These are phyloP conservation scores for Epichloe typhina DNA, from an alignment of 2,329 filamentous ascomycete species.

Conservation along the genomic window DNA sequence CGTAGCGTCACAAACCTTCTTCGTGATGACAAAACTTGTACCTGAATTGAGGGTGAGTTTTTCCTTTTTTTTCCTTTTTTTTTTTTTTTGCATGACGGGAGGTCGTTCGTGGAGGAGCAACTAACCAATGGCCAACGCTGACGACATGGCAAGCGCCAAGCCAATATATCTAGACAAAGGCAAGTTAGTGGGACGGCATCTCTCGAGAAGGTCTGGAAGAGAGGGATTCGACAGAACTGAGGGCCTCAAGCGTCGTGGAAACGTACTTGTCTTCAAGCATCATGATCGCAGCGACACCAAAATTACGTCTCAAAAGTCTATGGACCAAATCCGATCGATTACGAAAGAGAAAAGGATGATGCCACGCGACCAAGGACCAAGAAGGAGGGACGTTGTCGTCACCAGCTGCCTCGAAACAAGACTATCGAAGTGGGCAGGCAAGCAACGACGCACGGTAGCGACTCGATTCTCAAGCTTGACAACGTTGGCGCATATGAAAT, in stretches of 20 bases:
- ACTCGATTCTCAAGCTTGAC: background rate
- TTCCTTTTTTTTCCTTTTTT: constrained; percentile 4
- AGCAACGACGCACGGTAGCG: background rate
- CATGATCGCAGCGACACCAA: constrained; percentile 4
- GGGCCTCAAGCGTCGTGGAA: background rate
- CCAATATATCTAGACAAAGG: constrained; percentile 53
- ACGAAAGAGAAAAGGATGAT: background rate
- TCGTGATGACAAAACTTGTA: constrained; percentile 97
- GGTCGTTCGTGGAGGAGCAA: constrained; percentile 2
- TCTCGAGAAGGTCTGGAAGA: too few species aligned
- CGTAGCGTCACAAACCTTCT: constrained; percentile 52
- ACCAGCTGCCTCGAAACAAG: background rate
- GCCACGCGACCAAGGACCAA: background rate
- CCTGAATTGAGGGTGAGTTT: constrained; percentile 35
- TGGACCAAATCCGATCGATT: background rate
- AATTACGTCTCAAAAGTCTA: background rate
- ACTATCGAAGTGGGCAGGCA: background rate
- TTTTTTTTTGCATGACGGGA: background rate
- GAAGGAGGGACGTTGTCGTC: background rate
- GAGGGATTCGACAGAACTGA: background rate
- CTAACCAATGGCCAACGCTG: constrained; percentile 64
- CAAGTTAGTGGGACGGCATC: background rate
- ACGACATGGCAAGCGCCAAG: constrained; percentile 60
- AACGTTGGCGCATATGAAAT: background rate
- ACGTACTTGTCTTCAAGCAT: constrained; percentile 29